Base-by-base conservation (phyloP, 2,329 filamentous ascomycete species). In the Fusarium veterinarium region DNA sequence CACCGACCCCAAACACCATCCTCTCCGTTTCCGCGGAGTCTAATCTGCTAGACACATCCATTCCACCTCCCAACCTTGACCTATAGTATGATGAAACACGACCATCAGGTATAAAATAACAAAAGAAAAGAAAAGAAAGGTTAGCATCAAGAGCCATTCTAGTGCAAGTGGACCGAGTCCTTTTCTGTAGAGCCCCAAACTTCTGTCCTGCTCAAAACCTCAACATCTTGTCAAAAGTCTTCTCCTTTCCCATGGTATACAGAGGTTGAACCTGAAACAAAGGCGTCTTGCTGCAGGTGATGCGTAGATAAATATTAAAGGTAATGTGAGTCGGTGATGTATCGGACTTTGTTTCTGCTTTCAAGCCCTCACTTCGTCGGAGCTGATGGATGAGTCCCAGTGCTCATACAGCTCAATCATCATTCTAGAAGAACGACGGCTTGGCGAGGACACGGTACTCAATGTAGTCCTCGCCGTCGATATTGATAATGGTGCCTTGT, bases 401-500 rank as follows among this genome's bases (percentile, higher is more conserved):
- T 33, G n/a, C 10, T 16, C 6, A 28, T 12, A 35, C 11, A 25
- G 17, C 31, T 35, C 14, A 33, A 30, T 33, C 19, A 25, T 23
- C 31, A 35, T 20, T 14, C 46, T 61, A 90, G 71, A 90, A 91
- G 75, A 91, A 91, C 0, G 84, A 87, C 0, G 89, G 89, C 80
- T 90, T 91, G 2, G 88, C 91, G 31, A 92, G 84, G 3, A 92
- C 88, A 4, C 90, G 86, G 71, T 91, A 91, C 78, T 91, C 90
- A 38, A 92, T 89, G 67, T 90, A 92, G 70, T 91, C 90, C 77
- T 91, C 90, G 28, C 89, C 90, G 66, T 91, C 89, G 66, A 92
- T 91, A 52, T 83, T 90, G 74, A 91, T 86, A 28, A 91, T 89
- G 14, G 86, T 86, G 9, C 89, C 88, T 67, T 89, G 86, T 51